These are phyloP conservation scores for Hypoxylon sp. DNA, from an alignment of 2,329 filamentous ascomycete species.

Conservation along the genomic window DNA sequence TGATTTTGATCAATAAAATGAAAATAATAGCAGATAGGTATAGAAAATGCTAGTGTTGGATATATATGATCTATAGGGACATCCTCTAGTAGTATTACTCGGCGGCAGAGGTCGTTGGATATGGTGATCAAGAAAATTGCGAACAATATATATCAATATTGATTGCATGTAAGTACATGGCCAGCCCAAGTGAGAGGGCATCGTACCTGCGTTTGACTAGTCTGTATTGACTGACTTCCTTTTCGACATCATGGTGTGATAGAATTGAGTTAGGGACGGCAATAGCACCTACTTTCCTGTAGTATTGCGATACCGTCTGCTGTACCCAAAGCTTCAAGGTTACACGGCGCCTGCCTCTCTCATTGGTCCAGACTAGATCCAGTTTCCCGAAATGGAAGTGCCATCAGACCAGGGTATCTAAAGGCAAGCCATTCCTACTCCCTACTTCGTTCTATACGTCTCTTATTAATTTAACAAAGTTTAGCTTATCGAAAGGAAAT, in stretches of 20 bases:
- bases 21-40: conserved; percentile 7
- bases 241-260: not conserved
- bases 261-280: not conserved
- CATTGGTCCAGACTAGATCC: conserved; percentile 19
- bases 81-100: not conserved
- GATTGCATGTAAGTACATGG: not conserved
- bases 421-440: no score
- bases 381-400: conserved; percentile 27
- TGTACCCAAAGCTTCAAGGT: conserved; percentile 2
- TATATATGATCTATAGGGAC: not conserved
- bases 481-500: not conserved
- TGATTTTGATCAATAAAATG: not conserved
- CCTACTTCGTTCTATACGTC: no score
- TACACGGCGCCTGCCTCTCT: conserved; percentile 4
- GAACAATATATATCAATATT: not conserved
- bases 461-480: not conserved
- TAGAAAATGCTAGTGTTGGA: conserved; percentile 1
- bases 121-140: not conserved
- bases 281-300: not conserved
- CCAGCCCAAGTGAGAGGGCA: not conserved
- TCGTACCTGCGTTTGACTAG: not conserved
- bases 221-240: not conserved
- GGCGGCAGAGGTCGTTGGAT: not conserved
- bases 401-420: not conserved
- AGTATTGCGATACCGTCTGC: not conserved